A percentile compares a stretch with the other conserved stretches of the same genome.
These are phyloP conservation scores for Plasmodium malariae DNA, from an alignment of 169 alveolate species.

Conservation along the genomic window DNA sequence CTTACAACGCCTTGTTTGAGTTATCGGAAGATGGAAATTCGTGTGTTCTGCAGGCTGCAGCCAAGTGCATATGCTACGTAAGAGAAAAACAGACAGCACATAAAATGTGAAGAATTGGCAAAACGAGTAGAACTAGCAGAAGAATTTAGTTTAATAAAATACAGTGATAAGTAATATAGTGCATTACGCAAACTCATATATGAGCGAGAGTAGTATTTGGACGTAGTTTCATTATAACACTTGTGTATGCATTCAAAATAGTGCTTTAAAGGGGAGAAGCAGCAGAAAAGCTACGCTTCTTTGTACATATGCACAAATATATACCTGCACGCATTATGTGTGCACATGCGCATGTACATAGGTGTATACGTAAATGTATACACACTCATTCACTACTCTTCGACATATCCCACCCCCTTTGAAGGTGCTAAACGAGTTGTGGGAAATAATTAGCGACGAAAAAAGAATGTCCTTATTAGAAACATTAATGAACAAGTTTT, in stretches of 20 bases:
- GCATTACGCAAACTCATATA: too few species aligned
- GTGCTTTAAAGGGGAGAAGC: too few species aligned
- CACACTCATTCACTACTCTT: background rate
- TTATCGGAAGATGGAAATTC: conserved; percentile 57
- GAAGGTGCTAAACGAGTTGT: conserved; percentile 46
- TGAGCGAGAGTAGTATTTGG: too few species aligned
- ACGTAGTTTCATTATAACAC: too few species aligned
- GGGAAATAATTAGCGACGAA: conserved; percentile 67
- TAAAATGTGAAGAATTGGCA: background rate
- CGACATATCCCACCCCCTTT: background rate
- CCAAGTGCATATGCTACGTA: conserved; percentile 73
- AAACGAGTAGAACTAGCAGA: too few species aligned
- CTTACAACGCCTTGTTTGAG: conserved; percentile 54
- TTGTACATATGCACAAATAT: background rate
- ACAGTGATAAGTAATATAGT: too few species aligned
- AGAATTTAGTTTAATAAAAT: too few species aligned
- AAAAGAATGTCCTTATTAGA: conserved; percentile 38
- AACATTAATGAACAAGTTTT: conserved; percentile 17
- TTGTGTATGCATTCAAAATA: too few species aligned
- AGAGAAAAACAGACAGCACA: conserved; percentile 3
- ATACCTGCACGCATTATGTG: background rate
- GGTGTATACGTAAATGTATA: background rate
- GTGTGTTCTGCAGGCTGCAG: conserved; percentile 65
- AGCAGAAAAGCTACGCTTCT: too few species aligned
- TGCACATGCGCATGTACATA: background rate